These are phyloP conservation scores for Termitomyces heimii DNA, from an alignment of 768 basidiomycete species.

Conservation along the genomic window DNA sequence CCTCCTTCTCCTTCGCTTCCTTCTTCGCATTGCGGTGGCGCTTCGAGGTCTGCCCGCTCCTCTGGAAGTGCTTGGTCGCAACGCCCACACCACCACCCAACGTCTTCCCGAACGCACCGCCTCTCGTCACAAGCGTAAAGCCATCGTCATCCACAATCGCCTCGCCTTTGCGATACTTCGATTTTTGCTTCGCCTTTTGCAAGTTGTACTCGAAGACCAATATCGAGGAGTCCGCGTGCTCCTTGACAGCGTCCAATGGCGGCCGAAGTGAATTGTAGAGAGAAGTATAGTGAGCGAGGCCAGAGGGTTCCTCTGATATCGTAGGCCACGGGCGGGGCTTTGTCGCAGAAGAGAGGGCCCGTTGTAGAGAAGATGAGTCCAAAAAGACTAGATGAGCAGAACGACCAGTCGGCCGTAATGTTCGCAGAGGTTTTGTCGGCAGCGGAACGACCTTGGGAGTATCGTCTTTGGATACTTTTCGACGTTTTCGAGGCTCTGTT, in stretches of 20 bases:
- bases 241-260: constrained; percentile 62
- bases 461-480: constrained; percentile 30
- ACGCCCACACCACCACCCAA: constrained; percentile 72
- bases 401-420: constrained; percentile 54
- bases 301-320: constrained; percentile 50
- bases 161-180: constrained; percentile 74
- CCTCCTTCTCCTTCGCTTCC: constrained; percentile 61
- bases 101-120: constrained; percentile 85
- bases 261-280: constrained; percentile 68
- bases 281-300: constrained; percentile 66
- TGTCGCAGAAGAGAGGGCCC: constrained; percentile 48
- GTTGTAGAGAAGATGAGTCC: constrained; percentile 64
- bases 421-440: constrained; percentile 47
- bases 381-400: constrained; percentile 70
- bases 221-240: constrained; percentile 78
- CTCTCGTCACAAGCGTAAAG: constrained; percentile 90
- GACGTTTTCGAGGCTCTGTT: constrained; percentile 31
- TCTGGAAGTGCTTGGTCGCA: constrained; percentile 61
- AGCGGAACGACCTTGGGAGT: constrained; percentile 56
- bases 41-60: constrained; percentile 46
- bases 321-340: constrained; percentile 62
- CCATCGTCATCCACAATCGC: constrained; percentile 93
- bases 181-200: constrained; percentile 53
- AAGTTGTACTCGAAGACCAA: constrained; percentile 70
- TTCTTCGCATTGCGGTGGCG: constrained; percentile 43